Evolutionary conservation across 2,329 filamentous ascomycete species (phyloP), one percentile per base, ranked within the genome.

Genomic region (Phialocephala subalpina): DNA sequence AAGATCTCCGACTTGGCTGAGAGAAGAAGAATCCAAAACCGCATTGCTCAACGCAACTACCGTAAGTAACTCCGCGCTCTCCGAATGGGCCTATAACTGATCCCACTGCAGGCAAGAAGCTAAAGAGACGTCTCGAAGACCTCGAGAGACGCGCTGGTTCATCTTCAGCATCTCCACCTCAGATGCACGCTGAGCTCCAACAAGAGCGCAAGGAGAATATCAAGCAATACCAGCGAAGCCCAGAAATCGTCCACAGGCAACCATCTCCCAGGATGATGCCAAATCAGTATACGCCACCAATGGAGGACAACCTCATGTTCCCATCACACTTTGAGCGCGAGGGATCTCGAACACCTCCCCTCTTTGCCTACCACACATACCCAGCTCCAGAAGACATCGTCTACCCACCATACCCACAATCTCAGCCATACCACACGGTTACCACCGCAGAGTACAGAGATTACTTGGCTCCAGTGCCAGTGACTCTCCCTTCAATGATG

Each of bases 1-100:
- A 97, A 97, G 88, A 97, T 98, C 78, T 97, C 95, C 65, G 95
- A 98, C 80, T 90, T 98, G 67, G 95, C 94, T 60, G 95, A 98
- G 82, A 90, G 96, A 77, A 86, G 94, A 75, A 88, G 94, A 77
- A 97, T 97, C 82, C 94, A 98, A 82, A 98, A 98, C 83, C 90
- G 95, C 73, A 97, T 98, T 85, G 95, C 95, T 73, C 95, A 98
- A 82, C 91, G 94, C 76, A 97, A 97, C 84, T 97, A 97, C 83
- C 94, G 94, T 97, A 84, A 78, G 90, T 86, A 61, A n/a, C 25
- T 67, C 55, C 18, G 38, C 56, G 57, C 62, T 61, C 47, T 60
- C 58, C 53, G 14, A 11, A 33, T 2, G 38, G 55, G 45, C 20
- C 56, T 36, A 49, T 57, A 29, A 67, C 71, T 73, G 53, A 73